Conservation (phyloP, 2,329 filamentous ascomycete species). For the Atkinsonella hypoxylon region DNA sequence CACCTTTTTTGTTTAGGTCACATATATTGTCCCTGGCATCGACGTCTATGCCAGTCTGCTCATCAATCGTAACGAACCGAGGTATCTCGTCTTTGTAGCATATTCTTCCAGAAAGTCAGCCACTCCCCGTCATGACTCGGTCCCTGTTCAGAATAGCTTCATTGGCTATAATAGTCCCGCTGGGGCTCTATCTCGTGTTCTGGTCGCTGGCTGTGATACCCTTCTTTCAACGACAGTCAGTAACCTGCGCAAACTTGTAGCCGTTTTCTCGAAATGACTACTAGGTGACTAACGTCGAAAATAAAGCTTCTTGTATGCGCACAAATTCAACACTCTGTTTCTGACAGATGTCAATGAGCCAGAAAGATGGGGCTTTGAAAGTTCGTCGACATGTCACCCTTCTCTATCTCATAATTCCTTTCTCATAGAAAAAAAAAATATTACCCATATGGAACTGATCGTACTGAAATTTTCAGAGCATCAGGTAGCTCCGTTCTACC, state of each 20-base stretch:
- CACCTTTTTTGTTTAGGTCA: no score
- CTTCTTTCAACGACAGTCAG: constrained; percentile 70
- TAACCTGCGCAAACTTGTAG: not conserved
- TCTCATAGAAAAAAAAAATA: not conserved
- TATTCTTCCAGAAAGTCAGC: no score
- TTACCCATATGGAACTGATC: not conserved
- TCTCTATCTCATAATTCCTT: not conserved
- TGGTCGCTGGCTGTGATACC: constrained; percentile 56
- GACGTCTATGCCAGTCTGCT: no score
- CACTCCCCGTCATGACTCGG: constrained; percentile 5
- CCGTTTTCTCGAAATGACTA: not conserved
- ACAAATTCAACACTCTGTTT: constrained; percentile 61
- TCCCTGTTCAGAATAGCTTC: constrained; percentile 20
- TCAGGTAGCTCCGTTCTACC: constrained; percentile 76
- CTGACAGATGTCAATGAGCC: constrained; percentile 65
- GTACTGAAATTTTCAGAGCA: constrained; percentile 41
- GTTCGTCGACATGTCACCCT: constrained; percentile 29
- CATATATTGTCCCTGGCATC: no score
- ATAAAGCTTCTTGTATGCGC: constrained; percentile 65
- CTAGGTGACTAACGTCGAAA: not conserved
- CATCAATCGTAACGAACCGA: no score
- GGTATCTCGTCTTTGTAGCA: no score
- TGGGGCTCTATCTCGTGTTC: constrained; percentile 54
- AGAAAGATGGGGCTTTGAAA: constrained; percentile 76
- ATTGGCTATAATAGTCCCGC: constrained; percentile 35